A percentile compares a stretch with the other conserved stretches of the same genome.
phyloP scores from a whole-genome alignment of 2,329 filamentous ascomycete species.

The Xylariaceae sp. region DNA sequence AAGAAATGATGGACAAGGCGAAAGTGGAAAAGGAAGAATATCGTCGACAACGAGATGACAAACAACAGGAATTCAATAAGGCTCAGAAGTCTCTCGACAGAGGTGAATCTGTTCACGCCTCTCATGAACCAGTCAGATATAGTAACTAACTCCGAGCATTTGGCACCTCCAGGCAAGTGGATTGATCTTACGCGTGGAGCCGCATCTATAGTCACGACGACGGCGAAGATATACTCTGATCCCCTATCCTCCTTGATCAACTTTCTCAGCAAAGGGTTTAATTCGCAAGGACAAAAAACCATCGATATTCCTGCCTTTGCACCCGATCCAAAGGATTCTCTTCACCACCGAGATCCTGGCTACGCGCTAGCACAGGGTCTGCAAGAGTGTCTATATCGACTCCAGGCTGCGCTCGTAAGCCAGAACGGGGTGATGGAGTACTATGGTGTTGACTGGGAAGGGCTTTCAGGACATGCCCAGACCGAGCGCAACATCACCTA shows the following conservation, averaged over 20 bases:
- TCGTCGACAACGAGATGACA: background rate
- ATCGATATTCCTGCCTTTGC: background rate
- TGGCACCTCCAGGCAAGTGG: background rate
- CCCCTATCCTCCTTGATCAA: background rate
- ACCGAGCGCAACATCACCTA: background rate
- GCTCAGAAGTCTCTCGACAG: background rate
- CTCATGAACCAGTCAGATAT: background rate
- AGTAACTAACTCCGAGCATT: background rate
- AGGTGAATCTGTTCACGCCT: background rate
- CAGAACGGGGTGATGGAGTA: background rate
- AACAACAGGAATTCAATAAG: background rate
- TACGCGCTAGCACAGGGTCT: constrained; percentile 4
- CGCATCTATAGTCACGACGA: background rate
- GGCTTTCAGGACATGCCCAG: background rate
- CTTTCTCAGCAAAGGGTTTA: background rate
- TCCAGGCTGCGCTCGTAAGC: background rate
- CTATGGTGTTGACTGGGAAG: constrained; percentile 8
- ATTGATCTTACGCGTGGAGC: background rate
- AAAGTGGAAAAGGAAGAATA: background rate
- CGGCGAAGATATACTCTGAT: background rate
- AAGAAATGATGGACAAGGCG: background rate
- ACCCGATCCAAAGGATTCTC: constrained; percentile 8
- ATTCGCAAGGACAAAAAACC: background rate
- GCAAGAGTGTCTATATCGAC: background rate
- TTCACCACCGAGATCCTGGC: constrained; percentile 4